Evolutionary conservation across 805 yeast species (phyloP).

Genomic region (Schizosaccharomyces cryophilus): DNA sequence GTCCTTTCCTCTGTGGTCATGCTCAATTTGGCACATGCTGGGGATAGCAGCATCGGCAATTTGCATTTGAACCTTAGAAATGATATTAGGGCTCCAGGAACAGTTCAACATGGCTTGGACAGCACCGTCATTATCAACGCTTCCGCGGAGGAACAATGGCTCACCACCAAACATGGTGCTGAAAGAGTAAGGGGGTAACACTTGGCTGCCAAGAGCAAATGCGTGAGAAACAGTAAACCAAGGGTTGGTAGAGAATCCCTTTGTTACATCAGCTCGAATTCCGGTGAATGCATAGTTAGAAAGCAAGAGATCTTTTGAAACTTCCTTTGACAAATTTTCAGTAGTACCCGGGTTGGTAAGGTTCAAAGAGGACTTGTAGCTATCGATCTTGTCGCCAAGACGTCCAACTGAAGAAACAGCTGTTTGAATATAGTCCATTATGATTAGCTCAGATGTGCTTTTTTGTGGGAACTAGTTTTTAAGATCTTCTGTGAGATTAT

Average conservation of each 20-base stretch:
- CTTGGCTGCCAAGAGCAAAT: slow-evolving; percentile 64
- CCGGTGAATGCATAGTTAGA: slow-evolving; percentile 83
- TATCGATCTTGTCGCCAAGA: slow-evolving; percentile 26
- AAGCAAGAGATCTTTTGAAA: slow-evolving; percentile 73
- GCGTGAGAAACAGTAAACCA: slow-evolving; percentile 93
- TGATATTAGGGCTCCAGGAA: slow-evolving; percentile 16
- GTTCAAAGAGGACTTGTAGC: slow-evolving; percentile 61
- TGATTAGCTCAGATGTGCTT: not conserved
- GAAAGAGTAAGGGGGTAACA: slow-evolving; percentile 65
- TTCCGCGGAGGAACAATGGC: slow-evolving; percentile 4
- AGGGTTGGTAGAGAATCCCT: slow-evolving; percentile 74
- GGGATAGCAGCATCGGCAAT: slow-evolving; percentile 61
- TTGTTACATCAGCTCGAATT: slow-evolving; percentile 83
- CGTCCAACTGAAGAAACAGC: not conserved
- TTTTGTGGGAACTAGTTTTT: too few species aligned
- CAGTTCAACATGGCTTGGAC: slow-evolving; percentile 5
- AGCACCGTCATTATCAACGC: slow-evolving; percentile 4
- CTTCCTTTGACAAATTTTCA: slow-evolving; percentile 84
- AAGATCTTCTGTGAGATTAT: too few species aligned
- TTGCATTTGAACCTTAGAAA: slow-evolving; percentile 54
- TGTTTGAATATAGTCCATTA: not conserved
- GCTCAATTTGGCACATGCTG: slow-evolving; percentile 84
- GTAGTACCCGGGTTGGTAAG: slow-evolving; percentile 82
- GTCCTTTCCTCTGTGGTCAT: slow-evolving; percentile 78
- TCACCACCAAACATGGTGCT: slow-evolving; percentile 76